Evolutionary conservation across 2,329 filamentous ascomycete genomes (phyloP), one percentile per base, ranked within the genome.

Genomic region (Fusarium metavorans): DNA sequence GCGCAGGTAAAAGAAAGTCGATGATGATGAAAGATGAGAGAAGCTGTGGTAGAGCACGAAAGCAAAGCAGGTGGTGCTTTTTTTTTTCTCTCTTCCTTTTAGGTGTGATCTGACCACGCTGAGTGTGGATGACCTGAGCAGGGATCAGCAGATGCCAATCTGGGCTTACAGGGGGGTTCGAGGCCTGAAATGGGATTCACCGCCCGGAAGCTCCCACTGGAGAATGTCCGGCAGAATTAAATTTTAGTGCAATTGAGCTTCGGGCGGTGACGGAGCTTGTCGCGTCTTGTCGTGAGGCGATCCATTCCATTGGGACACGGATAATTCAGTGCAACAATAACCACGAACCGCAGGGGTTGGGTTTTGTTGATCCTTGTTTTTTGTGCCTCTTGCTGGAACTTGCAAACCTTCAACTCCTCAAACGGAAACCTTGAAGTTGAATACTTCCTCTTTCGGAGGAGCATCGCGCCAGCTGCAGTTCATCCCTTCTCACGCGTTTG

Each of bases 81-180:
- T 39, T 67, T n/a, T 75, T 76, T 74, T 71, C 8, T 32, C 66
- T 66, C 13, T 50, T 25, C 16, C 54, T 43, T 52, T 56, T 50
- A 56, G 39, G 66, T 50, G 64, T 76, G 73, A 72, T 64, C 73
- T 76, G 73, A 76, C 73, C 65, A 70, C 62, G 67, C 70, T 65
- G 59, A 48, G 23, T 61, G 56, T 60, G 54, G 64, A 65, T 65
- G 63, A 66, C 54, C 63, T 60, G 72, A 70, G 30, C 43, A 73
- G 63, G 68, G 72, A 68, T 76, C 67, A 71, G 32, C 43, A 54
- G 43, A 35, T 52, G 54, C 57, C 39, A 52, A 66, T 30, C 54
- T 66, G 54, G 43, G 67, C 59, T 68, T 58, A 54, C 67, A 75
- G 73, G 72, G 69, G 69, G 32, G 54, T 32, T 32, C 35, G 39